A percentile compares a stretch with the other conserved stretches of the same genome.
Conservation (phyloP, 345 rosid species). For the Melastoma malabathricum region DNA sequence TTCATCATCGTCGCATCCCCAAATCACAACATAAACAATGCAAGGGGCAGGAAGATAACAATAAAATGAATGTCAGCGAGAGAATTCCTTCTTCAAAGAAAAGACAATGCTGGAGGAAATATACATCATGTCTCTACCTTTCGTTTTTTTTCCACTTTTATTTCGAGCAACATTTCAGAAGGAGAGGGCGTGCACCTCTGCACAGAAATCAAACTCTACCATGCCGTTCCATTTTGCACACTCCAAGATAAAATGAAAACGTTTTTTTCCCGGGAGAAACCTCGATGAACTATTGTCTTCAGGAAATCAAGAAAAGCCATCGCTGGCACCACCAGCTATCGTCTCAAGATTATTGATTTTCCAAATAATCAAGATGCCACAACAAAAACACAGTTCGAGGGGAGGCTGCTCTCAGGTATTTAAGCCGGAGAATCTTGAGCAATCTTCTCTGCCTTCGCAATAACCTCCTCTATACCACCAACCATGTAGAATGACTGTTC, state of each 20-base stretch:
- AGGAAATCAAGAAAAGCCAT: constrained; percentile 14
- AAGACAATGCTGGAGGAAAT: too few relatives aligned
- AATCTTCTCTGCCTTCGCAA: constrained; percentile 79
- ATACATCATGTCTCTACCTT: too few relatives aligned
- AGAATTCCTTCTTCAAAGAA: too few relatives aligned
- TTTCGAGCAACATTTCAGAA: too few relatives aligned
- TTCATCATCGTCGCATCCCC: too few relatives aligned
- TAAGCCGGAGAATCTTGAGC: constrained; percentile 52
- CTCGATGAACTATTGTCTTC: constrained; percentile 10
- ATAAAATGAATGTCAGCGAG: too few relatives aligned
- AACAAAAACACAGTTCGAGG: constrained; percentile 1
- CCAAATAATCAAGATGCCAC: constrained; percentile 9
- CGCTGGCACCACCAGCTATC: constrained; percentile 19
- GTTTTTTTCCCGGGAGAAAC: neutral
- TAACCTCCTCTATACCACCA: constrained; percentile 75
- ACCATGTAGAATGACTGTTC: constrained; percentile 84
- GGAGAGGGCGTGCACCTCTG: neutral
- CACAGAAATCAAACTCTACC: constrained; percentile 8
- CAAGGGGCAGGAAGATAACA: too few relatives aligned
- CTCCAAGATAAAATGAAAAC: constrained; percentile 9
- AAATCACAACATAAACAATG: too few relatives aligned
- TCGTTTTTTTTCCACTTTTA: too few relatives aligned
- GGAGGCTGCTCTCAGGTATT: neutral
- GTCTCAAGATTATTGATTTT: constrained; percentile 16
- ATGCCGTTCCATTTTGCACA: constrained; percentile 9